Evolutionary conservation across 164 flowering plant genomes (phyloP).

Genomic region (Vitis labrusca): DNA sequence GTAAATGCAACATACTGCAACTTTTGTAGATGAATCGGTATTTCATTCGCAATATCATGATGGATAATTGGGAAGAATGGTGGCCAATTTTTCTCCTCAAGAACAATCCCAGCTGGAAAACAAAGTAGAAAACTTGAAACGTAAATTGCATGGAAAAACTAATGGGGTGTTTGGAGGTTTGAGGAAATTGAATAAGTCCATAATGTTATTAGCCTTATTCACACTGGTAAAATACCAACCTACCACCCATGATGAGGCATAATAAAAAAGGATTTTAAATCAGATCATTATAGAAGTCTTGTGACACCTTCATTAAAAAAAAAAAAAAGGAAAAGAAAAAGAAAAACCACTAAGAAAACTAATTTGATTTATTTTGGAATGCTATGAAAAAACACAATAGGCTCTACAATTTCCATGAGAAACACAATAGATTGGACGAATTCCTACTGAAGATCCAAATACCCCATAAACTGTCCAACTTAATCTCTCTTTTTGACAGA

Average conservation of each 20-base stretch:
- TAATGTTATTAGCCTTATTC: background rate
- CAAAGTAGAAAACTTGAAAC: conserved; percentile 6
- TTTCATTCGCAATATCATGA: conserved; percentile 91
- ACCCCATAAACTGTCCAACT: background rate
- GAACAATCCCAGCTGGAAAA: conserved; percentile 81
- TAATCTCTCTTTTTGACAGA: background rate
- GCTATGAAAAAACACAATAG: background rate
- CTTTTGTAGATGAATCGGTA: conserved; percentile 80
- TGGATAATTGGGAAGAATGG: conserved; percentile 89
- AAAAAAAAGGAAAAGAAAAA: background rate
- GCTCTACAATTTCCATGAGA: background rate
- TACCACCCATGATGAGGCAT: too few species aligned
- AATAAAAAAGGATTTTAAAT: background rate
- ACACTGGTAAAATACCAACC: too few species aligned
- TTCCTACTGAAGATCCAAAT: background rate
- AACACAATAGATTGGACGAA: background rate
- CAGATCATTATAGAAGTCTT: background rate
- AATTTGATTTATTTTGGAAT: background rate
- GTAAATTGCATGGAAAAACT: background rate
- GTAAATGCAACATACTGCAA: conserved; percentile 84
- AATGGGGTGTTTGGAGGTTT: too few species aligned
- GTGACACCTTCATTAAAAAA: background rate
- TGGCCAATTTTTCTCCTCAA: conserved; percentile 92
- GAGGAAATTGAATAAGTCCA: too few species aligned
- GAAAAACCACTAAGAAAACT: background rate